Conservation (phyloP, 1,284 basidiomycete species). For the Afroboletus lepidellus region DNA sequence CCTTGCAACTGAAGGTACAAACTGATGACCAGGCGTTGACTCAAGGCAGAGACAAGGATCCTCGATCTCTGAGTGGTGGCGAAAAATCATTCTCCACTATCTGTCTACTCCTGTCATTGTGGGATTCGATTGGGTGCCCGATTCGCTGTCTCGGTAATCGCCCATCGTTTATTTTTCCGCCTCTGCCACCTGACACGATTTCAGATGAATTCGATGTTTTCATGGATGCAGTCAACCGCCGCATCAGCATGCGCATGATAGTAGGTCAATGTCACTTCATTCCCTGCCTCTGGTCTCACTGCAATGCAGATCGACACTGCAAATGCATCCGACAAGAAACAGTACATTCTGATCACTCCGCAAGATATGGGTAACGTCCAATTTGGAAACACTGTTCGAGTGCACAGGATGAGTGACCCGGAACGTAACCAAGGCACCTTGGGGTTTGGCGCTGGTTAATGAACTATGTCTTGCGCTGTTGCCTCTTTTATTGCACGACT, state of each 20-base stretch:
- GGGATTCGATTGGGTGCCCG: slow-evolving; percentile 94
- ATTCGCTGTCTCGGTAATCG: slow-evolving; percentile 86
- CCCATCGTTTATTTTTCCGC: slow-evolving; percentile 16
- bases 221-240: slow-evolving; percentile 92
- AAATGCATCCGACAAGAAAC: slow-evolving; percentile 78
- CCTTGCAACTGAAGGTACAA: slow-evolving; percentile 74
- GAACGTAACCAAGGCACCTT: slow-evolving; percentile 64
- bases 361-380: slow-evolving; percentile 75
- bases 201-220: slow-evolving; percentile 92
- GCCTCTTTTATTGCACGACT: background rate
- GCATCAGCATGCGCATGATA: slow-evolving; percentile 91
- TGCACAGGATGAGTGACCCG: slow-evolving; percentile 80
- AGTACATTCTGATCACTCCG: slow-evolving; percentile 91
- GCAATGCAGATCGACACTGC: slow-evolving; percentile 78
- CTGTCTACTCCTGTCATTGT: slow-evolving; percentile 87
- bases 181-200: background rate
- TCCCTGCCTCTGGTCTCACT: slow-evolving; percentile 4
- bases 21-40: slow-evolving; percentile 74
- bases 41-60: slow-evolving; percentile 70
- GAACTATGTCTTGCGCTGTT: background rate
- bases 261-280: slow-evolving; percentile 41
- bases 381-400: slow-evolving; percentile 61
- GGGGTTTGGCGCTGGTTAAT: background rate
- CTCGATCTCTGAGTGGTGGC: slow-evolving; percentile 84
- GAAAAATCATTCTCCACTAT: slow-evolving; percentile 98